Percentiles rank a stretch among this genome's conserved stretches.
These are phyloP conservation scores for Plectosphaerella cucumerina DNA, from an alignment of 2,329 filamentous ascomycete species.

Conservation along the genomic window DNA sequence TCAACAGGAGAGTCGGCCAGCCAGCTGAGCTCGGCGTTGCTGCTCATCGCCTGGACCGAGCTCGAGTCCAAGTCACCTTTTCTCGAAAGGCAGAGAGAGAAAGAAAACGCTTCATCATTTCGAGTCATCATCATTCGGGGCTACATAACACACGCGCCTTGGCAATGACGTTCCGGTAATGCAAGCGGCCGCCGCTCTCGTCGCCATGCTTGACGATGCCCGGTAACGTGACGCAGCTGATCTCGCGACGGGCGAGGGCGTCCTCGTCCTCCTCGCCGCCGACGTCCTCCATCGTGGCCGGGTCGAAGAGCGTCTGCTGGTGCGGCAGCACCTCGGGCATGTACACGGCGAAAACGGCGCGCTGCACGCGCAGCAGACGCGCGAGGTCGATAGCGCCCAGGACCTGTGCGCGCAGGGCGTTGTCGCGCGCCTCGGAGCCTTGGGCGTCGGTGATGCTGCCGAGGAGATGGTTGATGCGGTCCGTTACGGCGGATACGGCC, in stretches of 20 bases:
- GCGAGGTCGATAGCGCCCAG: conserved; percentile 51
- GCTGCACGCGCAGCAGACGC: conserved; percentile 52
- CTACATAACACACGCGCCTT: conserved; percentile 63
- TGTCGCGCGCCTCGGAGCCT: conserved; percentile 40
- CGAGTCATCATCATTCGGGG: conserved; percentile 32
- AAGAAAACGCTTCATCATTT: too few relatives aligned
- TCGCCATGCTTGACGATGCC: conserved; percentile 62
- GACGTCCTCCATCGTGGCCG: conserved; percentile 61
- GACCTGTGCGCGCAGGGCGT: conserved; percentile 49
- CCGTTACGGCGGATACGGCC: conserved; percentile 38
- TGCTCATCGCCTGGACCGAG: too few relatives aligned
- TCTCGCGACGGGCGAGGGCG: conserved; percentile 43
- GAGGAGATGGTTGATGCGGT: conserved; percentile 44
- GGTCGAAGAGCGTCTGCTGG: conserved; percentile 52
- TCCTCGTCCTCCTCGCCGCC: conserved; percentile 60
- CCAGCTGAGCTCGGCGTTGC: too few relatives aligned
- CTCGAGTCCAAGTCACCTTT: too few relatives aligned
- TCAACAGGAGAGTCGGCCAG: too few relatives aligned
- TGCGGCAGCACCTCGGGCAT: conserved; percentile 52
- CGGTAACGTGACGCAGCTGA: conserved; percentile 61
- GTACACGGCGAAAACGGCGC: conserved; percentile 50
- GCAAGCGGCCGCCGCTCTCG: conserved; percentile 56
- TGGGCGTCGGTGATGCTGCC: conserved; percentile 40
- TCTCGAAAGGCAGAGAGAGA: too few relatives aligned
- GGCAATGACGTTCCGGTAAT: conserved; percentile 59